Evolutionary conservation across 768 basidiomycete species (phyloP).

Genomic region (Lactifluus echinatus): DNA sequence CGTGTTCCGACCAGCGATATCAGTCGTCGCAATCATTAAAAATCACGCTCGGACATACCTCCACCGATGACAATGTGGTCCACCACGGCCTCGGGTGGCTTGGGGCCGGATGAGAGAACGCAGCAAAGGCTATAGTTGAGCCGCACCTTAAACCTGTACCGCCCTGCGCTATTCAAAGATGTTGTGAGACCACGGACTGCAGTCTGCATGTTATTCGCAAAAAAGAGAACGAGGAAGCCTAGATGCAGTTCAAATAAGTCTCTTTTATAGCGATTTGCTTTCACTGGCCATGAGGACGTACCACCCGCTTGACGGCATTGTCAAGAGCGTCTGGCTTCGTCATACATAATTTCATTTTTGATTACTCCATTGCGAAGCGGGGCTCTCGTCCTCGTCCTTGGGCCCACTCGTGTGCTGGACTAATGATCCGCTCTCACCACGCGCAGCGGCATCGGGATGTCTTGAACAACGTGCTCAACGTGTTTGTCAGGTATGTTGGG

Average conservation of each 20-base stretch:
- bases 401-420: too few relatives aligned
- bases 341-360: neutral
- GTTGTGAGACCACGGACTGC: conserved; percentile 32
- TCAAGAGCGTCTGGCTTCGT: neutral
- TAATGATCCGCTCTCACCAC: too few relatives aligned
- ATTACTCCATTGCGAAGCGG: too few relatives aligned
- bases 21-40: neutral
- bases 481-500: neutral
- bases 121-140: neutral
- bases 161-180: conserved; percentile 52
- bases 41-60: conserved; percentile 36
- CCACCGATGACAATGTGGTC: conserved; percentile 88
- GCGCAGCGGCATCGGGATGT: too few relatives aligned
- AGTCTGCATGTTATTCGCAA: neutral
- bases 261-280: too few relatives aligned
- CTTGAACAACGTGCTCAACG: neutral
- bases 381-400: too few relatives aligned
- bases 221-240: neutral
- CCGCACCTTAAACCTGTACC: conserved; percentile 53
- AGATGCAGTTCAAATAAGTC: neutral
- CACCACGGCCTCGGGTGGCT: conserved; percentile 62
- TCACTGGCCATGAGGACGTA: too few relatives aligned
- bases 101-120: conserved; percentile 1
- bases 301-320: neutral
- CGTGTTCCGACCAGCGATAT: neutral